Evolutionary conservation across 2,329 filamentous ascomycete species (phyloP).

Genomic region (Trichophyton mentagrophytes): DNA sequence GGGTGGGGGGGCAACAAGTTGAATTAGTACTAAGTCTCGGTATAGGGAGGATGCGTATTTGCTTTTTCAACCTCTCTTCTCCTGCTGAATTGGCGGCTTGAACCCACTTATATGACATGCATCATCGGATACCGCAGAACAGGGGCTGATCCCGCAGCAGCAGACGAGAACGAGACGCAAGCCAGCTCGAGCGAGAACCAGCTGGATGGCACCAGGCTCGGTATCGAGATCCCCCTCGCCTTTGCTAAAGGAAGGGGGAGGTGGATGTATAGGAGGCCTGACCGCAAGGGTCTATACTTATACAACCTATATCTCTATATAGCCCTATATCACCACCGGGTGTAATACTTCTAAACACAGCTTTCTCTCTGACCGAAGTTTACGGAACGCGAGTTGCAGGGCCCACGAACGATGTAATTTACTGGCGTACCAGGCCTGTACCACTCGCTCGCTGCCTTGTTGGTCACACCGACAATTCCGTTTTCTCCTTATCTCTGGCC

Average conservation of each 20-base stretch:
- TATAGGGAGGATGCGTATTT: not conserved
- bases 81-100: constrained; percentile 4
- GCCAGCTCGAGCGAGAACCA: not conserved
- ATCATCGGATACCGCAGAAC: constrained; percentile 2
- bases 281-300: not conserved
- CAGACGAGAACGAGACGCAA: not conserved
- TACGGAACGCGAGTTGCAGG: not conserved
- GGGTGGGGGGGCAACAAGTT: not conserved
- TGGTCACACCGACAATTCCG: constrained; percentile 3
- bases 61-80: constrained; percentile 1
- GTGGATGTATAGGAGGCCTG: not conserved
- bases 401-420: not conserved
- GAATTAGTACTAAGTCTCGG: not conserved
- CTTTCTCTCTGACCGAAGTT: not conserved
- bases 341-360: not conserved
- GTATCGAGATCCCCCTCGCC: not conserved
- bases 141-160: constrained; percentile 2
- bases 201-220: constrained; percentile 1
- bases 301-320: not conserved
- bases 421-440: constrained; percentile 1
- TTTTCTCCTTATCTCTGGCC: not conserved
- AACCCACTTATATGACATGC: constrained; percentile 4
- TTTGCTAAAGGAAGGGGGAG: not conserved
- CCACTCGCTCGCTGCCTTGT: not conserved
- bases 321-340: constrained; percentile 3